Base-by-base conservation (phyloP, 2,329 filamentous ascomycete genomes). In the Thielaviopsis populi region DNA sequence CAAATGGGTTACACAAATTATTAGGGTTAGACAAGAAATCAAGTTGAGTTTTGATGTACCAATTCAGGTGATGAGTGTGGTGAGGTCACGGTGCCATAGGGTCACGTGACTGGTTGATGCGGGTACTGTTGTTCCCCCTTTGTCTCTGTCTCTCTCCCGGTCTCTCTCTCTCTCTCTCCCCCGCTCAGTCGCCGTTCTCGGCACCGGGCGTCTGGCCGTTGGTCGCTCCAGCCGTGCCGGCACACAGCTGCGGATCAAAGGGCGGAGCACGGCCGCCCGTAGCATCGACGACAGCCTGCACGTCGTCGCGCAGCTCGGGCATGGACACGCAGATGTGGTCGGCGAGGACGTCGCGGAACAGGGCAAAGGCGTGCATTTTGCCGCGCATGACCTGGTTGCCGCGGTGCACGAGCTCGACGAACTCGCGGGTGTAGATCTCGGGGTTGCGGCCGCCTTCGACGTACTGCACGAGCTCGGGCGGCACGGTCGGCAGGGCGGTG, bases 401-500 rank as follows among this genome's bases (percentile, higher is more conserved):
- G 58, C 83, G 77, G 63, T 84, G 76, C 27, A 85, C 83, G 62
- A 85, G 77, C 79, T 88, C 85, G 70, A 87, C 84, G 69, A 88
- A 87, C 75, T 88, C 85, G 70, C 85, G 79, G 63, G 85, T 88
- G 77, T 88, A 88, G 69, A 88, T 87, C 73, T 88, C 85, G 1
- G 85, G 85, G 75, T 88, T 88, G 61, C 85, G 83, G 54, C 85
- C 84, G 70, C 83, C 82, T 72, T 88, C 84, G 69, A 88, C 84
- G 74, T 88, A 88, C 70, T 83, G 77, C 66, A 87, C 77, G 13
- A 87, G 78, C 69, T 86, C 83, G 61, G 79, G 80, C 1, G 84
- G 84, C 24, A 86, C 78, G 40, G 72, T 73, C 3, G 82, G 81
- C 48, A 84, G 77, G 19, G 63, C 63, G 59, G 59, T 48, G 68